Evolutionary conservation across 768 basidiomycete species (phyloP).

Genomic region (Dacryopinax spathularia): DNA sequence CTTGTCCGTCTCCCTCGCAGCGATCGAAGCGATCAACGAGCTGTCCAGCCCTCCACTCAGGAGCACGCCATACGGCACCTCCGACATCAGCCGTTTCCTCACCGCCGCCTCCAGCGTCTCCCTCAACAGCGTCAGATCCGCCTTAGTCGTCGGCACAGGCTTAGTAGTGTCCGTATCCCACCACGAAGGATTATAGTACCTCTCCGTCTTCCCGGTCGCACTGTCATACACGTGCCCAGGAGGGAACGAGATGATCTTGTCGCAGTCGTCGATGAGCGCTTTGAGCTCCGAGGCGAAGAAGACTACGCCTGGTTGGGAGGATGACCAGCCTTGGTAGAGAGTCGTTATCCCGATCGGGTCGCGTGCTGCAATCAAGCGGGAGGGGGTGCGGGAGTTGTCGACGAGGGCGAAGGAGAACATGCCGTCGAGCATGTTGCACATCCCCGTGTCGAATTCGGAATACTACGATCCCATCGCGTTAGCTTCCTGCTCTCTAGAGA

Average conservation of each 20-base stretch:
- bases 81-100: conserved; percentile 89
- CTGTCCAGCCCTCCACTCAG: conserved; percentile 92
- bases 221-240: conserved; percentile 96
- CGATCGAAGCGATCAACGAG: conserved; percentile 89
- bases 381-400: conserved; percentile 80
- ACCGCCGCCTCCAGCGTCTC: conserved; percentile 83
- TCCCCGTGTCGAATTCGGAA: conserved; percentile 57
- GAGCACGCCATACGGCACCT: conserved; percentile 95
- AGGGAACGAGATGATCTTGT: conserved; percentile 88
- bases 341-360: conserved; percentile 98
- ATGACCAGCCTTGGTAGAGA: conserved; percentile 93
- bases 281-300: conserved; percentile 97
- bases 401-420: conserved; percentile 98
- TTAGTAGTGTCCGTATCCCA: conserved; percentile 59
- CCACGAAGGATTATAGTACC: conserved; percentile 85
- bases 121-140: conserved; percentile 56
- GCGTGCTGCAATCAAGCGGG: conserved; percentile 86
- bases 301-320: conserved; percentile 60
- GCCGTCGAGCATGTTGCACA: conserved; percentile 78
- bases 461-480: conserved; percentile 47
- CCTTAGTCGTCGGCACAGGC: conserved; percentile 42
- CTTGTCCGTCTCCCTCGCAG: conserved; percentile 88
- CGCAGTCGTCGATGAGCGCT: conserved; percentile 78
- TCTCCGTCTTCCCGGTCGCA: conserved; percentile 53
- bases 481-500: background rate